These are phyloP conservation scores for Citrullus colocynthis DNA, from an alignment of 306 rosid genomes.

Conservation along the genomic window DNA sequence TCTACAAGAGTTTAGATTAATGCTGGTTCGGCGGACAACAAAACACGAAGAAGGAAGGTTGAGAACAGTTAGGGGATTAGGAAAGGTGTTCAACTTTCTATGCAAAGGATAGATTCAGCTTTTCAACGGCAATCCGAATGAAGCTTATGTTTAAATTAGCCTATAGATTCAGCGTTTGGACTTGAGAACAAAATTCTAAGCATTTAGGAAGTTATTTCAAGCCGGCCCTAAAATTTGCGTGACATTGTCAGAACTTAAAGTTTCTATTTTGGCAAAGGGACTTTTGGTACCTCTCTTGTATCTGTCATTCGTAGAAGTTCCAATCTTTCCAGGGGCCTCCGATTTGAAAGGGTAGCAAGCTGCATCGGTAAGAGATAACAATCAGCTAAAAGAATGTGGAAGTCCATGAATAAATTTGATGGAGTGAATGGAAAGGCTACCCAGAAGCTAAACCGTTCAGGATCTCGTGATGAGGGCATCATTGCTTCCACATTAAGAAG, in stretches of 20 bases:
- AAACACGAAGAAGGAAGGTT: not conserved
- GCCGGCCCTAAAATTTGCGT: too few species aligned
- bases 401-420: not conserved
- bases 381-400: not conserved
- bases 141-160: not conserved
- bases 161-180: not conserved
- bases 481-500: conserved; percentile 54
- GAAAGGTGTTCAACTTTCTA: not conserved
- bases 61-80: not conserved
- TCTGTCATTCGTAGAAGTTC: conserved; percentile 69
- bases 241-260: not conserved
- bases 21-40: not conserved
- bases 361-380: conserved; percentile 19
- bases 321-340: conserved; percentile 70
- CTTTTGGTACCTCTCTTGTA: conserved; percentile 55
- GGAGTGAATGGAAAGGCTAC: conserved; percentile 16
- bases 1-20: not conserved
- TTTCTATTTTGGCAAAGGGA: not conserved
- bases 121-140: not conserved
- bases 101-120: too few species aligned
- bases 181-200: too few species aligned
- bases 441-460: conserved; percentile 95
- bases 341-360: conserved; percentile 68
- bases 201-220: too few species aligned
- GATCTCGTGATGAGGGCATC: conserved; percentile 74